Base-by-base conservation (phyloP, 2,329 filamentous ascomycete species). In the Fusarium transvaalense region DNA sequence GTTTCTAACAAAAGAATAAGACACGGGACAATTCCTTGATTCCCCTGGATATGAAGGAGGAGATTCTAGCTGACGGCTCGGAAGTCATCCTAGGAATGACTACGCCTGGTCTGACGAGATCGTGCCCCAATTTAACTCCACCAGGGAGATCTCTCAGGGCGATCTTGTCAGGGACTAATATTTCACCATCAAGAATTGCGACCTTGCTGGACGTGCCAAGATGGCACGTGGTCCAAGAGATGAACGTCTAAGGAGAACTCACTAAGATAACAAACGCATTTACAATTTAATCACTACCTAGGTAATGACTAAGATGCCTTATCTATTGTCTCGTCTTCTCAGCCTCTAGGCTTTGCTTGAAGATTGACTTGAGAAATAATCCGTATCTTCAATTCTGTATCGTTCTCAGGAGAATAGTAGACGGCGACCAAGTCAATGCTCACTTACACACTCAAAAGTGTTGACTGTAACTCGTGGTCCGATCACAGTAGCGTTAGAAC, bases 61-160 rank as follows among this genome's bases (percentile, higher is more conserved):
- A 19, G 35, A 10, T 13, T 29, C 19, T 27, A 45, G n/a, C 25
- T 37, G 35, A 25, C 21, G 19, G 25, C 50, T 37, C 21, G 27
- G 35, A 48, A 53, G 41, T 43, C 42, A 38, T 37, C 37, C 21
- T 10, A 50, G 48, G 59, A 61, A 61, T 71, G 52, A n/a, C 17
- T 27, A 14, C 43, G 42, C 56, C 47, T 52, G 42, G 51, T 34
- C 4, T 61, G 57, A 37, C 37, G 21, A 57, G 37, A 45, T 19
- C 39, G 13, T 32, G 41, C 21, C 45, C 37, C 48, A 15, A 37
- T 51, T 57, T 41, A 43, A 55, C 37, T 70, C 59, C 55, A 68
- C 31, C 9, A 34, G 43, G 41, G 43, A 52, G 41, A 53, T 57
- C n/a, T 38, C n/a, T 32, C 31, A 41, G 53, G 53, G 27, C 34